Evolutionary conservation across 805 yeast species (phyloP), one percentile per base, ranked within the genome.

Genomic region (Saturnispora ahearnii): DNA sequence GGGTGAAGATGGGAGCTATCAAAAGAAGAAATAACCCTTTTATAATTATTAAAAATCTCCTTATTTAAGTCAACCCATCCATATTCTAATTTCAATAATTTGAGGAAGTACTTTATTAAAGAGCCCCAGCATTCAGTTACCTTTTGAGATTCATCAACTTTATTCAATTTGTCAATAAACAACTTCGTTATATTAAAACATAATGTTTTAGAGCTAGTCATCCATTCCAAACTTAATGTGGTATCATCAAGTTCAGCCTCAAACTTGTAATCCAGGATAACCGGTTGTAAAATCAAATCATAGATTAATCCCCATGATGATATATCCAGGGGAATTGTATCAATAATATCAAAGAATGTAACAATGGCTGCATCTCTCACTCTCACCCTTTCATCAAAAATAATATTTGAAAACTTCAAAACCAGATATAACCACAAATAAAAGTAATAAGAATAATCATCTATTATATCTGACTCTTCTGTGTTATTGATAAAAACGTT

Each of bases 281-380:
- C 60, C 0, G 75, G 74, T 0, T 76, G 73, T 7, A 90, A 71
- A 1, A 87, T 87, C 34, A 83, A 73, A 30, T 68, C 62, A 58
- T 80, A 82, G 3, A 90, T 76, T n/a, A 81, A 63, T 28, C 73
- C 66, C 96, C 96, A 89, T 2, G 78, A 69, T 0, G 80, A 75
- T 18, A 81, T 68, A 41, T 70, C 68, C 10, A 64, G 59, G 0
- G 87, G 84, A 62, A 84, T 87, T 3, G 90, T 77, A 47, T 85
- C 87, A 52, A 86, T 72, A 29, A 91, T 82, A 55, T 90, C 78
- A 66, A 88, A 87, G 55, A 90, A 81, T 0, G 96, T 91, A 61
- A 89, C 95, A 13, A 88, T 76, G 0, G 96, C 82, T 2, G 96
- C 96, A 58, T 88, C 89, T 53, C 95, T 74, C 0, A 91, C 96